A percentile compares a stretch with the other conserved stretches of the same genome.
Conservation (phyloP, 2,329 filamentous ascomycete species). For the Fusarium sp. region DNA sequence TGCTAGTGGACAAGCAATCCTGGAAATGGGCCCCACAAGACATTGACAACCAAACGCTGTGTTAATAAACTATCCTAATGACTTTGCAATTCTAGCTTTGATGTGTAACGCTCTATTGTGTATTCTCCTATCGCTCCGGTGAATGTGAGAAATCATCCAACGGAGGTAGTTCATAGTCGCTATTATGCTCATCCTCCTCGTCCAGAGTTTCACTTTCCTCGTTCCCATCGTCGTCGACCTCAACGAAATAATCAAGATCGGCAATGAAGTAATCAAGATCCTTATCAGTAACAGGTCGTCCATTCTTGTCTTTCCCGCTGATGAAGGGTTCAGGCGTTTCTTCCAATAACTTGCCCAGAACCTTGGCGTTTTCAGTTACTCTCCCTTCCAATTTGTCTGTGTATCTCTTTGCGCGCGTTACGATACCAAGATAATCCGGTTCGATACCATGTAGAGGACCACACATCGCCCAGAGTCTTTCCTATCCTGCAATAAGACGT, state of each 20-base stretch:
- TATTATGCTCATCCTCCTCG: background rate
- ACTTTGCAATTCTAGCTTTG: background rate
- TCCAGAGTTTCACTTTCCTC: background rate
- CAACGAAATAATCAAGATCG: background rate
- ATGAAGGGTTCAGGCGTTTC: slow-evolving; percentile 3
- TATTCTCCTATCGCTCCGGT: background rate
- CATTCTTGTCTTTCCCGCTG: too few species aligned
- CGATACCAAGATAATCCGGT: background rate
- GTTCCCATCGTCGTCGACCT: background rate
- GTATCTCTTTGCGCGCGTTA: background rate
- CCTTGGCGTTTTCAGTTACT: background rate
- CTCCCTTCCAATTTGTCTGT: background rate
- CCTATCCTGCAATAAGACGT: background rate
- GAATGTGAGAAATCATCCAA: background rate
- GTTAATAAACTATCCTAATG: background rate
- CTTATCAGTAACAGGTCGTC: too few species aligned
- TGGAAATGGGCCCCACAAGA: background rate
- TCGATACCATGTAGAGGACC: background rate
- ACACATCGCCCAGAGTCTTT: slow-evolving; percentile 1
- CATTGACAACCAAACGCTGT: background rate
- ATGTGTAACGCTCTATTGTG: background rate
- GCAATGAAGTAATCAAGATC: background rate
- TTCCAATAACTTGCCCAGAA: background rate
- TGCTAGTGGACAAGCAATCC: background rate
- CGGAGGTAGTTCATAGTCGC: background rate